Conservation (phyloP, 768 basidiomycete species). For the Pholiota molesta region DNA sequence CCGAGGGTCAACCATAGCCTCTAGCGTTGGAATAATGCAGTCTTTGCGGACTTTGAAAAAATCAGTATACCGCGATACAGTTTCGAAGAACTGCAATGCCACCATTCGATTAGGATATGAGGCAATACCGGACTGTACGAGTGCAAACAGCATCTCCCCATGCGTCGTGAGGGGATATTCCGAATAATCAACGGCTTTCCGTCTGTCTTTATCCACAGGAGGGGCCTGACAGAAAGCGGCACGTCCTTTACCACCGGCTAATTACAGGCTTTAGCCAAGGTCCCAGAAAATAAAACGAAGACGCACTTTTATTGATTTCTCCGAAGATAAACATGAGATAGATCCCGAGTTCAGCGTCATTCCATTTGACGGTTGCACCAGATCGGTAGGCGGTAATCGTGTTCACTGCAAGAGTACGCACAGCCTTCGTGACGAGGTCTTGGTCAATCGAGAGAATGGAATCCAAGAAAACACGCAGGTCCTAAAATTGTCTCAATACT, state of each 20-base stretch:
- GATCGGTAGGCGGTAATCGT: slow-evolving; percentile 74
- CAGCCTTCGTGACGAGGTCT: slow-evolving; percentile 77
- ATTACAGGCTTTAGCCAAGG: slow-evolving; percentile 13
- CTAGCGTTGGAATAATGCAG: slow-evolving; percentile 83
- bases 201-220: slow-evolving; percentile 64
- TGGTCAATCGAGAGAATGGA: slow-evolving; percentile 85
- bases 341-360: slow-evolving; percentile 91
- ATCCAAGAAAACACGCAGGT: slow-evolving; percentile 85
- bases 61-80: slow-evolving; percentile 87
- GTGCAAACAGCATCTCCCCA: slow-evolving; percentile 85
- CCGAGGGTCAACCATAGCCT: slow-evolving; percentile 86
- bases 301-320: slow-evolving; percentile 86
- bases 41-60: slow-evolving; percentile 96
- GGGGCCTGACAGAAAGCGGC: slow-evolving; percentile 85
- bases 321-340: slow-evolving; percentile 94
- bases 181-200: slow-evolving; percentile 71
- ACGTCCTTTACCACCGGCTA: slow-evolving; percentile 79
- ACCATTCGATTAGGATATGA: slow-evolving; percentile 85
- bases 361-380: slow-evolving; percentile 77
- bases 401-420: slow-evolving; percentile 71
- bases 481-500: slow-evolving; percentile 47
- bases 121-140: slow-evolving; percentile 83
- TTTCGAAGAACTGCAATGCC: slow-evolving; percentile 91
- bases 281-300: neutral
- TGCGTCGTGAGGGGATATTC: slow-evolving; percentile 86